Percentiles rank a stretch among this genome's conserved stretches.
Evolutionary conservation across 805 yeast species (phyloP).

Genomic region (Hyphopichia homilentoma): DNA sequence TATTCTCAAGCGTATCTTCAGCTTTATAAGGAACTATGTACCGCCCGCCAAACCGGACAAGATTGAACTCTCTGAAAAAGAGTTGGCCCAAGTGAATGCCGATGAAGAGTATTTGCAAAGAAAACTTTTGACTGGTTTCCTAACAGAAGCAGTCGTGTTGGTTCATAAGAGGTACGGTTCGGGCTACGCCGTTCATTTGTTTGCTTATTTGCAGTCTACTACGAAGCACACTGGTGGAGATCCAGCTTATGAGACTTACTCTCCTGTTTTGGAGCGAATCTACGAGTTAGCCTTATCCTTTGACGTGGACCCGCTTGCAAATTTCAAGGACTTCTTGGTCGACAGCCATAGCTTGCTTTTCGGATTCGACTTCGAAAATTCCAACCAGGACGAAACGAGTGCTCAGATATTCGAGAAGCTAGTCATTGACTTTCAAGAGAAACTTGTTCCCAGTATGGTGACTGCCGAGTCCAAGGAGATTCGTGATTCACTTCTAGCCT

Average conservation of each 20-base stretch:
- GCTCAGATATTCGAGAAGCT: slow-evolving; percentile 39
- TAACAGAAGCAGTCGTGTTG: slow-evolving; percentile 50
- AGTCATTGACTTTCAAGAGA: slow-evolving; percentile 40
- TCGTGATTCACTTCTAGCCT: slow-evolving; percentile 28
- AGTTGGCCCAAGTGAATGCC: slow-evolving; percentile 35
- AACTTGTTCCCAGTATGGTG: slow-evolving; percentile 22
- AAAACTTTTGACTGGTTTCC: slow-evolving; percentile 57
- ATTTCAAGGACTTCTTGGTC: slow-evolving; percentile 32
- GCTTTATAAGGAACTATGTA: slow-evolving; percentile 51
- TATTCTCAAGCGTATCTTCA: slow-evolving; percentile 57
- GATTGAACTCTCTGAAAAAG: slow-evolving; percentile 36
- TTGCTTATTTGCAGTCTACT: slow-evolving; percentile 20
- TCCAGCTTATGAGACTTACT: slow-evolving; percentile 4
- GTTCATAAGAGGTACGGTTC: slow-evolving; percentile 13
- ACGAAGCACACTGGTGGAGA: no score
- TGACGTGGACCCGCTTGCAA: slow-evolving; percentile 56
- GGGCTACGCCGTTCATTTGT: slow-evolving; percentile 22
- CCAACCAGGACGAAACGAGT: slow-evolving; percentile 21
- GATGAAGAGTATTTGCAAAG: slow-evolving; percentile 65
- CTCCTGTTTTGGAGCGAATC: slow-evolving; percentile 19
- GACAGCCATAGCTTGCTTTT: slow-evolving; percentile 43
- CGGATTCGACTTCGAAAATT: slow-evolving; percentile 12
- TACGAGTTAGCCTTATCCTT: slow-evolving; percentile 51
- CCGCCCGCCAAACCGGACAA: slow-evolving; percentile 38
- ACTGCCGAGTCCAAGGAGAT: slow-evolving; percentile 22